phyloP scores from a whole-genome alignment of 768 basidiomycete species.

The Candolleomyces aberdarensis region DNA sequence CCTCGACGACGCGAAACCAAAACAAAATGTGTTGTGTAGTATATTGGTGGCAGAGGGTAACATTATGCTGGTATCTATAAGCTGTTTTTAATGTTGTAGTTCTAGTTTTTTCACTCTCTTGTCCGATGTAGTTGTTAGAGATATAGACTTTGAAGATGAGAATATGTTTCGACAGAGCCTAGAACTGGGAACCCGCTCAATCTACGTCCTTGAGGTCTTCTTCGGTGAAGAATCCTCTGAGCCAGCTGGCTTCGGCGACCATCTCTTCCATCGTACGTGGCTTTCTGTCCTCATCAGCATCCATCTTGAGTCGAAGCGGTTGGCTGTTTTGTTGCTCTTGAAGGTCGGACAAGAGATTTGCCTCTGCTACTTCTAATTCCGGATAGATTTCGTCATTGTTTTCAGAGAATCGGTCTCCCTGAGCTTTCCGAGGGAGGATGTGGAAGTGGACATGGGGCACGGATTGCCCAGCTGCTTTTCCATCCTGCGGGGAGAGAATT shows the following conservation, averaged over 20 bases:
- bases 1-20: slow-evolving; percentile 1
- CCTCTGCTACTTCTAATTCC: slow-evolving; percentile 66
- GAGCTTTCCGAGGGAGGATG: slow-evolving; percentile 75
- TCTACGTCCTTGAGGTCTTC: slow-evolving; percentile 3
- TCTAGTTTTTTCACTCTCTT: too few relatives aligned
- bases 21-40: slow-evolving; percentile 10
- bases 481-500: slow-evolving; percentile 53
- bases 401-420: slow-evolving; percentile 62
- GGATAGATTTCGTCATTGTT: slow-evolving; percentile 79
- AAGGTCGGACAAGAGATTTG: slow-evolving; percentile 41
- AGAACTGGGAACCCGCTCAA: not conserved
- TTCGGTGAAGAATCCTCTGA: slow-evolving; percentile 52
- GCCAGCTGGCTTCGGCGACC: slow-evolving; percentile 74
- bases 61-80: slow-evolving; percentile 4
- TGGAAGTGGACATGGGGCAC: slow-evolving; percentile 98
- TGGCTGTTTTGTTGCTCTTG: slow-evolving; percentile 21
- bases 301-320: slow-evolving; percentile 44
- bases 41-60: slow-evolving; percentile 2
- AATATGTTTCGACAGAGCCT: not conserved
- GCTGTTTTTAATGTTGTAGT: not conserved
- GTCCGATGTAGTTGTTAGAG: not conserved
- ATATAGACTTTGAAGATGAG: not conserved
- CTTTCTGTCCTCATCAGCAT: slow-evolving; percentile 66
- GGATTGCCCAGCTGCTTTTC: slow-evolving; percentile 72
- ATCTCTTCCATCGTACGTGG: slow-evolving; percentile 71